Conservation (phyloP, 75 land plant species). For the Picea glauca region DNA sequence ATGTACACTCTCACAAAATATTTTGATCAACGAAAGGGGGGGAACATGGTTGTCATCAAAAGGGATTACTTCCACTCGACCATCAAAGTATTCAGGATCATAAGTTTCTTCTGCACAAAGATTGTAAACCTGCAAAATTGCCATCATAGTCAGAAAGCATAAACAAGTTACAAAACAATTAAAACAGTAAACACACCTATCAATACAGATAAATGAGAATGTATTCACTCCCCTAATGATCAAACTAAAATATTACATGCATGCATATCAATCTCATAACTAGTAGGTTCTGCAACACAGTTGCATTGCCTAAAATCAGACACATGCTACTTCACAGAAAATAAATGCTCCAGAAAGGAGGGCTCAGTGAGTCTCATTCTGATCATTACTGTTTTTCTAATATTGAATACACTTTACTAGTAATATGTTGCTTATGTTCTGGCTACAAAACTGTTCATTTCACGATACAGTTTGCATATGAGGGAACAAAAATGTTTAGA, state of each 20-base stretch:
- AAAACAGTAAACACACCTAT: not conserved
- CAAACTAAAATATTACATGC: not conserved
- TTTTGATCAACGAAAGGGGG: conserved; percentile 48
- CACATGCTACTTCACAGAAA: not conserved
- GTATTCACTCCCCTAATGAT: not conserved
- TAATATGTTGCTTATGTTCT: too few relatives aligned
- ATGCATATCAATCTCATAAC: not conserved
- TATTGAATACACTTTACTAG: too few relatives aligned
- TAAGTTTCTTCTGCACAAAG: conserved; percentile 59
- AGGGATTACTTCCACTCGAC: conserved; percentile 60
- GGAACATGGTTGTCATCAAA: conserved; percentile 83
- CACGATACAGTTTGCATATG: too few relatives aligned
- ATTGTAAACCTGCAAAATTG: conserved; percentile 53
- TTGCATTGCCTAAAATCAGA: not conserved
- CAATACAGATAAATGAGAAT: not conserved
- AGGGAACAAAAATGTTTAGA: too few relatives aligned
- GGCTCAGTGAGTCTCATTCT: not conserved
- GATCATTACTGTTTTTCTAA: not conserved
- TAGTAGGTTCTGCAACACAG: not conserved
- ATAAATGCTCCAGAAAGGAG: not conserved
- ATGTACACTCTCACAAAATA: conserved; percentile 65
- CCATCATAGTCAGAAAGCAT: not conserved
- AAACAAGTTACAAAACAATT: not conserved
- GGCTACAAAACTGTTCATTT: too few relatives aligned
- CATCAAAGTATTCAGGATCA: conserved; percentile 59